Evolutionary conservation across 2,329 filamentous ascomycete species (phyloP).

Genomic region (Zymoseptoria passerinii): DNA sequence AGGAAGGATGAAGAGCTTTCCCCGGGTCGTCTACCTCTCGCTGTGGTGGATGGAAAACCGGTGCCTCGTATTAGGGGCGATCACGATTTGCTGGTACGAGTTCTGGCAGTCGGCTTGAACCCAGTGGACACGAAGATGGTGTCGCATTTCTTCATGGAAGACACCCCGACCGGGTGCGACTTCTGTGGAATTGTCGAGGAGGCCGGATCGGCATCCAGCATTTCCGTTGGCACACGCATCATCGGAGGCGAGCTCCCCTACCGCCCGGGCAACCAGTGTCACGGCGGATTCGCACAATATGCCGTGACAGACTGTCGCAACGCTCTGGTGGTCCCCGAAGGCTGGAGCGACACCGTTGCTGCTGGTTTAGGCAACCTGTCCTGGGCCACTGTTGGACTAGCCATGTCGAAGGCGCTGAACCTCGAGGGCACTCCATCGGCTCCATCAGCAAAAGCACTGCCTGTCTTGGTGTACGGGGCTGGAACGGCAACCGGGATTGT

Average conservation of each 20-base stretch:
- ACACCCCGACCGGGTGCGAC: not conserved
- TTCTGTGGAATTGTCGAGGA: not conserved
- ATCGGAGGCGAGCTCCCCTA: not conserved
- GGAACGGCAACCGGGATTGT: not conserved
- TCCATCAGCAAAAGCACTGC: not conserved
- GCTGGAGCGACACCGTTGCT: not conserved
- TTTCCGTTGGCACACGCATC: not conserved
- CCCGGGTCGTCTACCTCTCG: not conserved
- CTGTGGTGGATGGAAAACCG: not conserved
- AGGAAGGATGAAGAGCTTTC: not conserved
- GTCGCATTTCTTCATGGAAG: not conserved
- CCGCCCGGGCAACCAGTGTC: not conserved
- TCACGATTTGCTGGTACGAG: not conserved
- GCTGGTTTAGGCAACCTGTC: not conserved
- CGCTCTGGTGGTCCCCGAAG: not conserved
- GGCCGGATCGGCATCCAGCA: not conserved
- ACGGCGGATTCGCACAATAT: not conserved
- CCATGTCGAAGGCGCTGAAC: not conserved
- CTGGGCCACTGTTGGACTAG: not conserved
- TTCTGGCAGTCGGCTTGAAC: not conserved
- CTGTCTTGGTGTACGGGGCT: conserved; percentile 2
- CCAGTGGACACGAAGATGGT: not conserved
- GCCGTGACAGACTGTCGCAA: not conserved
- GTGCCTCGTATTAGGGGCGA: not conserved
- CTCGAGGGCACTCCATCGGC: not conserved